A percentile compares a stretch with the other conserved stretches of the same genome.
Conservation (phyloP, 2,329 filamentous ascomycete species). For the Paraphaeosphaeria sporulosa region DNA sequence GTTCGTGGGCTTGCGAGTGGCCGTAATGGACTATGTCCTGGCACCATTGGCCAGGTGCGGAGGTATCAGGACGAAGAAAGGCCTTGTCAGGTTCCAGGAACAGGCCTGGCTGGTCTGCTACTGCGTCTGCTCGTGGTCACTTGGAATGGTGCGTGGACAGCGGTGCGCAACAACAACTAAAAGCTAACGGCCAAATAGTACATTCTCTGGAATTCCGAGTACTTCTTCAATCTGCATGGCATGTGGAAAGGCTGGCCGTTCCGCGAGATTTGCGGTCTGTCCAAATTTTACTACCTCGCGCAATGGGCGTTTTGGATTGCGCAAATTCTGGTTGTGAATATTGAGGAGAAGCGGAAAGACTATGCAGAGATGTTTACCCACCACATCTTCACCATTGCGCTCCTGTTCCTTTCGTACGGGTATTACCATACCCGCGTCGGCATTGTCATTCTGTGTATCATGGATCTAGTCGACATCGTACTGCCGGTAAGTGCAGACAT, state of each 20-base stretch:
- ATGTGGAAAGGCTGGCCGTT: conserved; percentile 88
- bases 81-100: conserved; percentile 84
- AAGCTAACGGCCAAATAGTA: conserved; percentile 63
- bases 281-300: conserved; percentile 89
- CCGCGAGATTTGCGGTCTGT: conserved; percentile 74
- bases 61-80: conserved; percentile 80
- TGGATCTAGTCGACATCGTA: conserved; percentile 92
- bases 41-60: conserved; percentile 75
- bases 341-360: conserved; percentile 93
- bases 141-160: conserved; percentile 73
- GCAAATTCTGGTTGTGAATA: conserved; percentile 91
- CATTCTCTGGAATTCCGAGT: conserved; percentile 77
- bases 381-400: conserved; percentile 84
- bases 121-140: conserved; percentile 79
- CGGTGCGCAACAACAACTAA: neutral
- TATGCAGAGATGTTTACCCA: conserved; percentile 96
- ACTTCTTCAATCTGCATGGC: conserved; percentile 77
- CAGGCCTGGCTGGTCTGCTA: conserved; percentile 92
- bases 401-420: conserved; percentile 83
- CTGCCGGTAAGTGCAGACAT: conserved; percentile 68
- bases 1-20: conserved; percentile 86
- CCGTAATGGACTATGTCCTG: conserved; percentile 85
- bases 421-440: conserved; percentile 89
- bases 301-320: conserved; percentile 95
- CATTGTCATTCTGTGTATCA: conserved; percentile 86